A percentile compares a stretch with the other conserved stretches of the same genome.
Evolutionary conservation across 306 rosid genomes (phyloP).

Genomic region (Sesbania bispinosa): DNA sequence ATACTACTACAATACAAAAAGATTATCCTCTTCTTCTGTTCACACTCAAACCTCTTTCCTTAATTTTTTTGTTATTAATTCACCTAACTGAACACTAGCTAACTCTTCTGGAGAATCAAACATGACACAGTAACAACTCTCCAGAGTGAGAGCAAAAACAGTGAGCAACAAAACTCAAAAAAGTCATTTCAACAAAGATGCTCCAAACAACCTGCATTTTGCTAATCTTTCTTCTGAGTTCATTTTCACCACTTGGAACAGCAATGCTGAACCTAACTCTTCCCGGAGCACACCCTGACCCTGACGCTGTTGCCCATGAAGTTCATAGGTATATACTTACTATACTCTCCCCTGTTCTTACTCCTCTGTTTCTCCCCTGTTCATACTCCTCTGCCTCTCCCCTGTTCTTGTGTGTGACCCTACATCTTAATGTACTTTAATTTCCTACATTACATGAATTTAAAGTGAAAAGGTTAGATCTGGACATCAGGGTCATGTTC

Average conservation of each 20-base stretch:
- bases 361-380: background rate
- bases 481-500: background rate
- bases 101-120: slow-evolving; percentile 29
- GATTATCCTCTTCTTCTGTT: slow-evolving; percentile 14
- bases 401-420: slow-evolving; percentile 10
- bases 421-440: slow-evolving; percentile 10
- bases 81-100: slow-evolving; percentile 8
- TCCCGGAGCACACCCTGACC: slow-evolving; percentile 84
- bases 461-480: slow-evolving; percentile 10
- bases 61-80: slow-evolving; percentile 21
- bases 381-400: no score
- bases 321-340: slow-evolving; percentile 85
- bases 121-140: slow-evolving; percentile 5
- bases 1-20: background rate
- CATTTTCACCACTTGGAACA: slow-evolving; percentile 28
- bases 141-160: background rate
- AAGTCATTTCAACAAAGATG: slow-evolving; percentile 49
- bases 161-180: background rate
- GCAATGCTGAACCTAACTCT: slow-evolving; percentile 71
- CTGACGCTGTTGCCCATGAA: slow-evolving; percentile 73
- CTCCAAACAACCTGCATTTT: slow-evolving; percentile 54
- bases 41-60: slow-evolving; percentile 27
- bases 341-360: slow-evolving; percentile 5
- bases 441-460: background rate
- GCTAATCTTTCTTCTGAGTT: slow-evolving; percentile 39